Percentiles rank a stretch among this genome's conserved stretches.
phyloP scores from a whole-genome alignment of 2,329 filamentous ascomycete genomes.

The Endoconidiophora polonica region DNA sequence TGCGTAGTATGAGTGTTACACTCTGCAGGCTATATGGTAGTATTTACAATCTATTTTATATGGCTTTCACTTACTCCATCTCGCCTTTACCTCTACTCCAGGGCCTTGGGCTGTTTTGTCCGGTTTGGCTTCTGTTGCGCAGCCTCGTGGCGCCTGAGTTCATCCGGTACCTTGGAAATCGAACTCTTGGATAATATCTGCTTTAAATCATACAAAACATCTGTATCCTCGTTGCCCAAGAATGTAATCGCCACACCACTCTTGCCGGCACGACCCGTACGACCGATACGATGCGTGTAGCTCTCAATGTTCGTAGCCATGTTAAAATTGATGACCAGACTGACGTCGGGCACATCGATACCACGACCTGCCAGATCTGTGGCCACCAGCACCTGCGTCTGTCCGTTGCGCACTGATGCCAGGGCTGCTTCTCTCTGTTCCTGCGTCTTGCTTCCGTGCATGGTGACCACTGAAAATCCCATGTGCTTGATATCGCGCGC shows the following conservation, averaged over 20 bases:
- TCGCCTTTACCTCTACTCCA: slow-evolving; percentile 1
- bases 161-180: slow-evolving; percentile 80
- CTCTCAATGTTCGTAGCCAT: slow-evolving; percentile 87
- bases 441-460: slow-evolving; percentile 93
- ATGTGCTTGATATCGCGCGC: slow-evolving; percentile 87
- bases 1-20: too few relatives aligned
- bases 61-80: neutral
- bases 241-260: slow-evolving; percentile 93
- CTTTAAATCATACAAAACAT: slow-evolving; percentile 85
- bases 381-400: slow-evolving; percentile 77
- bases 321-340: slow-evolving; percentile 95
- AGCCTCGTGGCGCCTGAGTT: slow-evolving; percentile 73
- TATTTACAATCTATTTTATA: too few relatives aligned
- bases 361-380: slow-evolving; percentile 91
- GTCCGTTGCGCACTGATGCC: slow-evolving; percentile 62
- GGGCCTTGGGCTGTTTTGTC: slow-evolving; percentile 16
- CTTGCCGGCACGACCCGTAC: slow-evolving; percentile 95
- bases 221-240: slow-evolving; percentile 73
- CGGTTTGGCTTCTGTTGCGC: slow-evolving; percentile 63
- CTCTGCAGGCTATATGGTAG: too few relatives aligned
- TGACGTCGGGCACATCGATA: slow-evolving; percentile 94
- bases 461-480: slow-evolving; percentile 76
- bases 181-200: slow-evolving; percentile 88
- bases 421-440: slow-evolving; percentile 93
- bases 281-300: slow-evolving; percentile 92